These are phyloP conservation scores for Tagetes erecta DNA, from an alignment of 129 eudicot species.

Conservation along the genomic window DNA sequence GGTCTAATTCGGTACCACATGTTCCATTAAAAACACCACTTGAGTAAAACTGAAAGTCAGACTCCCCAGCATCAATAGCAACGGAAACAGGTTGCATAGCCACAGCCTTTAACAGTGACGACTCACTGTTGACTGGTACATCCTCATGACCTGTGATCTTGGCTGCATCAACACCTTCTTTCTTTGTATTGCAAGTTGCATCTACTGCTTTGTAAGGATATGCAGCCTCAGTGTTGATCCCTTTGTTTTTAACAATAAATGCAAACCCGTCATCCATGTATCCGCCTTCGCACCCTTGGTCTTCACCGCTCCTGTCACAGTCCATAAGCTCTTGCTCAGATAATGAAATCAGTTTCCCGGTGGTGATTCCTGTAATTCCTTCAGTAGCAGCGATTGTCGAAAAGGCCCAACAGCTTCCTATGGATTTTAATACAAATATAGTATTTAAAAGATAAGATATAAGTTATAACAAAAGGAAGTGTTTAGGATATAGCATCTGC, in stretches of 20 bases:
- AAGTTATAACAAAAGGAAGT: background rate
- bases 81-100: no score
- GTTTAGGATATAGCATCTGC: background rate
- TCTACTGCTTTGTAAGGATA: no score
- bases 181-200: no score
- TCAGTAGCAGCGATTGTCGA: constrained; percentile 64
- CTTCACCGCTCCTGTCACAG: no score
- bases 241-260: constrained; percentile 41
- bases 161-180: constrained; percentile 2
- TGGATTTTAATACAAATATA: background rate
- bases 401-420: constrained; percentile 21
- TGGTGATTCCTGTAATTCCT: constrained; percentile 64
- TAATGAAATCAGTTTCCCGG: constrained; percentile 55
- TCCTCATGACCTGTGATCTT: constrained; percentile 46
- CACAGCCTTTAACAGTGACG: no score
- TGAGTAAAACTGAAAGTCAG: no score
- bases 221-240: no score
- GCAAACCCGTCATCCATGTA: constrained; percentile 69
- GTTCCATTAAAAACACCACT: background rate
- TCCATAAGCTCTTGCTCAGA: background rate
- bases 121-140: constrained; percentile 33
- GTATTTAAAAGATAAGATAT: background rate
- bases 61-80: no score
- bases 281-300: constrained; percentile 35
- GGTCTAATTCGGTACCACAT: constrained; percentile 21